Evolutionary conservation across 768 basidiomycete species (phyloP), one percentile per base, ranked within the genome.

Genomic region (Psilocybe sp.): DNA sequence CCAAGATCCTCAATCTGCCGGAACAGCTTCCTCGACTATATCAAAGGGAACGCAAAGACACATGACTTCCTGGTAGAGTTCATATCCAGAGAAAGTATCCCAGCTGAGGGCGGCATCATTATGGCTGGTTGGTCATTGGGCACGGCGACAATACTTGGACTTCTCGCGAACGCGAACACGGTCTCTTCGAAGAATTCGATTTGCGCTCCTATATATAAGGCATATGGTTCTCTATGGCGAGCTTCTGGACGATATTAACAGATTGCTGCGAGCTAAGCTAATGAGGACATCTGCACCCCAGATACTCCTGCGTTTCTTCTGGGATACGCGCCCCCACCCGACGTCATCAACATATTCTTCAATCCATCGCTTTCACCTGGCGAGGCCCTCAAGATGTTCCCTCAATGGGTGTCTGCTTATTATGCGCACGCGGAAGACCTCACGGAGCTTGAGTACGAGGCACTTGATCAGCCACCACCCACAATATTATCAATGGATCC

Each of bases 81-180:
- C 34, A 43, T 50, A 11, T 43, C 43, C 41, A 50, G 44, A 34
- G 49, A 50, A 31, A 41, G 35, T 1, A 43, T 50, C 41, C 43
- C 49, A 14, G 40, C n/a, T 31, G 32, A 33, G 20, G 49, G 49
- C 4, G 49, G 49, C 33, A 41, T 50, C 16, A 20, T 50, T 37
- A 20, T 50, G 32, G 49, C 49, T 16, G 49, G 49, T 14, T 50
- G 49, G 49, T 50, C 49, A 3, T 50, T 43, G 37, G 49, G 23
- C 23, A 41, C 19, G 43, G 49, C 42, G 43, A 50, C 41, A 43
- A 37, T 32, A 28, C 44, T 23, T 38, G 42, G 34, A 43, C 49
- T 18, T 23, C 49, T 50, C 6, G 49, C 49, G 16, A 43, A 50
- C 16, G 43, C 49, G n/a, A n/a, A 43, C 28, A 32, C 41, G 13